A percentile compares a stretch with the other conserved stretches of the same genome.
Evolutionary conservation across 2,329 filamentous ascomycete species (phyloP).

Genomic region (Exophiala viscosa): DNA sequence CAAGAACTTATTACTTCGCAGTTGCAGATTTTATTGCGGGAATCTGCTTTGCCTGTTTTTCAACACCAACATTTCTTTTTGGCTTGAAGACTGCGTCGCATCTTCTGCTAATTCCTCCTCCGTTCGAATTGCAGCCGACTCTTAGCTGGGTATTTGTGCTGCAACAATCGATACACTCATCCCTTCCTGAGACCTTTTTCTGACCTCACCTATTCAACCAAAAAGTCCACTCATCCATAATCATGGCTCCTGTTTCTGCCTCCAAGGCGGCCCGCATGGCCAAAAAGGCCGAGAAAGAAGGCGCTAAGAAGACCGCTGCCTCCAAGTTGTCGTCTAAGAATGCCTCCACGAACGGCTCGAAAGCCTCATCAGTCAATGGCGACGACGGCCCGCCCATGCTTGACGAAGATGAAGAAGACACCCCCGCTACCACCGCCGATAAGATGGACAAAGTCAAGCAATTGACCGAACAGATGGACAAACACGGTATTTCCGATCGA

Average conservation of each 20-base stretch:
- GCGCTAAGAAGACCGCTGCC: slow-evolving; percentile 59
- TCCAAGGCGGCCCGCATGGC: slow-evolving; percentile 66
- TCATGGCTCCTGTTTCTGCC: slow-evolving; percentile 59
- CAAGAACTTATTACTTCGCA: no score
- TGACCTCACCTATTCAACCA: neutral
- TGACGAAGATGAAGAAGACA: slow-evolving; percentile 59
- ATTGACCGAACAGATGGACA: slow-evolving; percentile 88
- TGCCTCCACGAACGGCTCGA: slow-evolving; percentile 44
- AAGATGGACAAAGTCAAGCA: slow-evolving; percentile 81
- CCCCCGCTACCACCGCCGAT: slow-evolving; percentile 65
- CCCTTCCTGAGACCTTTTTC: no score
- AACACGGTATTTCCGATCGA: slow-evolving; percentile 91
- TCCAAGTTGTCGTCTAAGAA: slow-evolving; percentile 66
- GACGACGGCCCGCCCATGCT: slow-evolving; percentile 61
- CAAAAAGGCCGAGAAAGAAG: slow-evolving; percentile 64
- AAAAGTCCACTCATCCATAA: neutral
- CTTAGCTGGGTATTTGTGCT: no score
- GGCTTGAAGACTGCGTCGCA: no score
- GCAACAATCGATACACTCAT: no score
- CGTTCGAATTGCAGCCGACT: no score
- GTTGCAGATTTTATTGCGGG: no score
- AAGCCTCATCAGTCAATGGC: slow-evolving; percentile 65
- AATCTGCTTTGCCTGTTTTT: no score
- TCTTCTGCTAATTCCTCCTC: no score
- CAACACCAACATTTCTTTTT: no score